Evolutionary conservation across 257 asterid species (phyloP).

Genomic region (Pogostemon cablin): DNA sequence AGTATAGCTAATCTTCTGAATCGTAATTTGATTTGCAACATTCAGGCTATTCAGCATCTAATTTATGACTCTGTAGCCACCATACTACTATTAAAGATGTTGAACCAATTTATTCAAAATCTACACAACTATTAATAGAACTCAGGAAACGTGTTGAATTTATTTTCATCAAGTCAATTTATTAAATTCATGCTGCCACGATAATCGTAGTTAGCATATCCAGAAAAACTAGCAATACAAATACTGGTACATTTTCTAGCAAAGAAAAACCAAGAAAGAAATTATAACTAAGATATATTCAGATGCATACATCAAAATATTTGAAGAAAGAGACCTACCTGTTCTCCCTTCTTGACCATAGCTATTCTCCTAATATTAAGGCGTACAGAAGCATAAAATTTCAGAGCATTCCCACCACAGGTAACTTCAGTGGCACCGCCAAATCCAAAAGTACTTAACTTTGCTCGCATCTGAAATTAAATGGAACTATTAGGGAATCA

Average conservation of each 20-base stretch:
- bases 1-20: background rate
- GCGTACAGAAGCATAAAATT: conserved; percentile 95
- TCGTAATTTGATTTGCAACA: conserved; percentile 3
- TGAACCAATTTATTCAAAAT: conserved; percentile 20
- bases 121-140: background rate
- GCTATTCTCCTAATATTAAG: conserved; percentile 84
- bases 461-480: conserved; percentile 70
- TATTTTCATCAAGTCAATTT: background rate
- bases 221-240: background rate
- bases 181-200: background rate
- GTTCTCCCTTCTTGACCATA: conserved; percentile 83
- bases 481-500: conserved; percentile 31
- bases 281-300: background rate
- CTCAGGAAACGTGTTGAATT: background rate
- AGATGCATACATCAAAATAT: conserved; percentile 18
- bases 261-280: conserved; percentile 8
- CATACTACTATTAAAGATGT: background rate
- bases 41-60: background rate
- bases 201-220: background rate
- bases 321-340: conserved; percentile 52
- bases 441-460: conserved; percentile 76
- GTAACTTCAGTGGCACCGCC: conserved; percentile 95
- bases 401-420: conserved; percentile 99
- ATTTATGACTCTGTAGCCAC: background rate
- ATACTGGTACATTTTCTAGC: background rate